Base-by-base conservation (phyloP, 805 yeast species). In the Candida dendrica region DNA sequence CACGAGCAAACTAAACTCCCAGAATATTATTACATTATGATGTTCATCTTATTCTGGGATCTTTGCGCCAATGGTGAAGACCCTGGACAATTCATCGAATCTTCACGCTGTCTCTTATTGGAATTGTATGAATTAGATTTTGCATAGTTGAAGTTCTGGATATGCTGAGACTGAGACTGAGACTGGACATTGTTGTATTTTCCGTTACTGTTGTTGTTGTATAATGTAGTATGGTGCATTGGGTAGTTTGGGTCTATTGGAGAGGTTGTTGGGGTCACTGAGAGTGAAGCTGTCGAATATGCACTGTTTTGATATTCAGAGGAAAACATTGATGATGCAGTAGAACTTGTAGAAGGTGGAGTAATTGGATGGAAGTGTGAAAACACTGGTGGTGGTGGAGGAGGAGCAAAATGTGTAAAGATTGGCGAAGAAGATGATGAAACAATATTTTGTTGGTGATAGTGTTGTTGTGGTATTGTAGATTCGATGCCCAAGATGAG, bases 321-420 rank as follows among this genome's bases (percentile, higher is more conserved):
- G 6, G 51, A 47, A 36, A 50, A 50, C 3, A 50, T 43, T 3
- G 58, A 48, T 1, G 58, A 49, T 27, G 51, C 40, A 1, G 60
- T 50, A n/a, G 60, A 47, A 5, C 63, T 56, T 11, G 62, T 50
- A 10, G 65, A 56, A 11, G 65, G 65, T 15, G 66, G 65, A 8
- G 66, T 61, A 35, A 57, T 44, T 20, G 57, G 58, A 38, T 50
- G 44, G 32, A 49, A 38, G 13, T 46, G 39, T 15, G 55, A 27
- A 13, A 27, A 27, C 13, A 27, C 10, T 27, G 30, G 30, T 13
- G 30, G 30, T 27, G 37, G 49, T 42, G 32, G 51, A 37, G 20
- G 33, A 34, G 34, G 19, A 34, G 37, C 36, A 35, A 36, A 38
- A 41, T 31, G 40, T 33, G 34, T 41, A 38, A 29, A 41, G 34